Base-by-base conservation (phyloP, 2,329 filamentous ascomycete genomes). In the Trichoderma oligosporum region DNA sequence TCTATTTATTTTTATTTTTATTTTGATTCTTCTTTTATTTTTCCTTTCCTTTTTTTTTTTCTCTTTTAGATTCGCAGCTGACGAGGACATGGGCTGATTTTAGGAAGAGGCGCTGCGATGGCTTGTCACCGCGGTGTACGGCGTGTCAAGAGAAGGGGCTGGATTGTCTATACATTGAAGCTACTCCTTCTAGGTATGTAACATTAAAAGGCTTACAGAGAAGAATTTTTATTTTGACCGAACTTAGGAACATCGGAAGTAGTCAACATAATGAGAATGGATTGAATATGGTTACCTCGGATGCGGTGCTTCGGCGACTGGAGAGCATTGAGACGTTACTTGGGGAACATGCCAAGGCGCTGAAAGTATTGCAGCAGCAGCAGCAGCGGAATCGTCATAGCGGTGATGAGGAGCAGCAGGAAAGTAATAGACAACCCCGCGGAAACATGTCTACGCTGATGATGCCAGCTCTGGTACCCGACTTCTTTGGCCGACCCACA, bases 51-150 rank as follows among this genome's bases (percentile, higher is more conserved):
- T n/a, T n/a, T n/a, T n/a, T n/a, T n/a, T n/a, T n/a, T n/a, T n/a
- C n/a, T n/a, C n/a, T n/a, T n/a, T n/a, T n/a, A n/a, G n/a, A n/a
- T n/a, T n/a, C n/a, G n/a, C n/a, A n/a, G 20, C 48, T 52, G 25
- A 52, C 24, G 12, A n/a, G 11, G 6, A 11, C n/a, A n/a, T n/a
- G 11, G 27, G 27, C 4, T n/a, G 4, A 20, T 4, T 5, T 2
- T 42, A 58, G 56, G 7, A 58, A 58, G 35, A 44, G 48, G 16
- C 56, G 56, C 22, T 58, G 56, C 14, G 46, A 58, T 47, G 33
- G 56, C 5, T 6, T 39, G 33, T 35, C 18, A 2, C 56, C 56
- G n/a, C 25, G 25, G 29, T 58, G 56, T 14, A 46, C 56, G 4
- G 24, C 41, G 8, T 58, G 56, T 42, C 35, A 14, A 27, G 41